Base-by-base conservation (phyloP, 2,329 filamentous ascomycete genomes). In the Colletotrichum sp. region DNA sequence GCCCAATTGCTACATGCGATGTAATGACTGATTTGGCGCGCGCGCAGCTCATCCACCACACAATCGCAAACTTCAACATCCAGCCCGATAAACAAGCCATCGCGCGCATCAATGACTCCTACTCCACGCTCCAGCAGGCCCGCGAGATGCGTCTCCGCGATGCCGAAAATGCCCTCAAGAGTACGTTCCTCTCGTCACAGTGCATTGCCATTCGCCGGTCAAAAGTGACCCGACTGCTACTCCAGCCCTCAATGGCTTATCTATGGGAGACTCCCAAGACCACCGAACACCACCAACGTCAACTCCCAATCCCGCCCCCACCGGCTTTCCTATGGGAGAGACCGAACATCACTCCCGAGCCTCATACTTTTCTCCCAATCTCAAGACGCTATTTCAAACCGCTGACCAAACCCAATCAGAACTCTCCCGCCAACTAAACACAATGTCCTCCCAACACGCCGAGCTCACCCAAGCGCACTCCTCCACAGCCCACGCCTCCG, bases 51-150 rank as follows among this genome's bases (percentile, higher is more conserved):
- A 98, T 99, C 87, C 91, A 93, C 83, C 94, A 98, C 87, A 98
- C 96, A 57, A 94, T 98, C 81, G 91, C 93, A 81, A 98, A 98
- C 89, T 99, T 99, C 92, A 97, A 98, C 88, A 98, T 96, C 81
- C 89, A 92, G 24, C 95, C 95, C 13, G 97, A 99, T 89, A 97
- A 96, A 82, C 89, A 92, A 79, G 95, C 95, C 77, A 92, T 99
- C 24, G 89, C 93, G 24, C 95, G 97, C 83, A 94, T 99, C 83
- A 92, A 92, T 84, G 95, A 96, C 84, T 96, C 95, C 1, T 91
- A 98, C 69, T 91, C 92, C 10, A 95, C 95, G 0, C 92, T 99
- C n/a, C 92, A 95, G 80, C 93, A 96, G 82, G 95, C 95, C 76
- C 96, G 97, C 83, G 92, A 95, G 76, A 89, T 95, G 67, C 94